phyloP scores from a whole-genome alignment of 1,284 basidiomycete species.

The Boletus calvinii region DNA sequence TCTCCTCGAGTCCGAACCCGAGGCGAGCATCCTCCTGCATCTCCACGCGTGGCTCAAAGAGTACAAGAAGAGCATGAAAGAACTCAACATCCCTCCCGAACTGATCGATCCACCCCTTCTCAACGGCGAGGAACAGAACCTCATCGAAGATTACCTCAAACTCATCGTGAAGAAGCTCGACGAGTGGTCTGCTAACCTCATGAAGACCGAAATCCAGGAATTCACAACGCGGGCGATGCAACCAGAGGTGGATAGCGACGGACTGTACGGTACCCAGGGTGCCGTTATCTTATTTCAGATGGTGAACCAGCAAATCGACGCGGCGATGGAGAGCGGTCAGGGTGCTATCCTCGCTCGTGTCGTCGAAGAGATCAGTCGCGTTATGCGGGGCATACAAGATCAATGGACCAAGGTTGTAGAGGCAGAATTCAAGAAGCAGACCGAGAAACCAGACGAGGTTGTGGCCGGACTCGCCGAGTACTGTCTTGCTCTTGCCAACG shows the following conservation, averaged over 20 bases:
- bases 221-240: slow-evolving; percentile 83
- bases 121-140: slow-evolving; percentile 88
- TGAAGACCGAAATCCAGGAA: slow-evolving; percentile 86
- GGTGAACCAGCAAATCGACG: slow-evolving; percentile 96
- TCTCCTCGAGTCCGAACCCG: slow-evolving; percentile 76
- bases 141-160: slow-evolving; percentile 95
- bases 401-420: slow-evolving; percentile 88
- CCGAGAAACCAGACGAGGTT: slow-evolving; percentile 87
- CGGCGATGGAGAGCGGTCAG: slow-evolving; percentile 94
- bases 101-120: slow-evolving; percentile 87
- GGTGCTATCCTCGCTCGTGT: slow-evolving; percentile 91
- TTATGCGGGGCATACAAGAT: slow-evolving; percentile 89
- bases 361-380: slow-evolving; percentile 83
- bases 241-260: slow-evolving; percentile 88
- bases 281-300: slow-evolving; percentile 97
- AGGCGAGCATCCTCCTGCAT: slow-evolving; percentile 82
- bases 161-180: slow-evolving; percentile 95
- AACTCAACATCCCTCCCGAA: slow-evolving; percentile 80
- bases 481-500: slow-evolving; percentile 96
- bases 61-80: slow-evolving; percentile 94
- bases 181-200: slow-evolving; percentile 94
- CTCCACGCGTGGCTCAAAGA: slow-evolving; percentile 95
- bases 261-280: slow-evolving; percentile 89
- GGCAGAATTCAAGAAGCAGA: slow-evolving; percentile 83
- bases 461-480: slow-evolving; percentile 93